phyloP scores from a whole-genome alignment of 1,284 basidiomycete genomes.

The Boletus coffeatus region DNA sequence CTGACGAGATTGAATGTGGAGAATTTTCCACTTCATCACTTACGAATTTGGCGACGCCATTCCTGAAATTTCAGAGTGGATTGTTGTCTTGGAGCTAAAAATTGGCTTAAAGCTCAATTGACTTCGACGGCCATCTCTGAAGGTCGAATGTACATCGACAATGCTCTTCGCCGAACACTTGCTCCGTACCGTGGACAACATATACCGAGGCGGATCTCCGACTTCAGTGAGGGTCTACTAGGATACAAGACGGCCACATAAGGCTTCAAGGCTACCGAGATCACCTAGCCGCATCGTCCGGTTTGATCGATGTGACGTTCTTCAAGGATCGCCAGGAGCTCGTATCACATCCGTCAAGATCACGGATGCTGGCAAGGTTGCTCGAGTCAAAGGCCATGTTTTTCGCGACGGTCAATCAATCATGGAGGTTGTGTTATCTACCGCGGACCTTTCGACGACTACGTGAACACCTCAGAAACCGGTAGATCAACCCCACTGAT shows the following conservation, averaged over 20 bases:
- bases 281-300: conserved; percentile 55
- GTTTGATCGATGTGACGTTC: conserved; percentile 70
- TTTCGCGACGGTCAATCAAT: conserved; percentile 72
- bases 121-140: conserved; percentile 82
- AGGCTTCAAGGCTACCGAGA: conserved; percentile 84
- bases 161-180: conserved; percentile 86
- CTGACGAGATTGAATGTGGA: conserved; percentile 46
- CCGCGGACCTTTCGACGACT: conserved; percentile 92
- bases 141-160: conserved; percentile 80
- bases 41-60: conserved; percentile 54
- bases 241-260: conserved; percentile 74
- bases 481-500: conserved; percentile 83
- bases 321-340: conserved; percentile 86
- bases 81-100: conserved; percentile 75
- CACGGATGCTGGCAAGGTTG: conserved; percentile 88
- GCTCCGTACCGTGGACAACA: conserved; percentile 78
- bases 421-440: conserved; percentile 91
- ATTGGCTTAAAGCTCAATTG: conserved; percentile 85
- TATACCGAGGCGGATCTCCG: conserved; percentile 48
- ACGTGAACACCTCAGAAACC: conserved; percentile 92
- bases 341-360: conserved; percentile 89
- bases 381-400: conserved; percentile 88
- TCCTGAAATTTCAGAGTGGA: conserved; percentile 70
- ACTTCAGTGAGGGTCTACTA: conserved; percentile 53
- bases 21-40: conserved; percentile 43